phyloP scores from a whole-genome alignment of 306 rosid genomes.

The Medicago truncatula region MtrunA17r5.0-ANR NC_053047.1:853501-854000 shows the following conservation, averaged over 20 bases:
- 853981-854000: neutral
- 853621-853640: neutral
- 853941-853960: neutral
- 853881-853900: neutral
- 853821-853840: slow-evolving; percentile 11
- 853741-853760: neutral
- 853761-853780: neutral
- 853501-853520: too few relatives aligned
- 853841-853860: slow-evolving; percentile 2
- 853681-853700: neutral
- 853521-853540: too few relatives aligned
- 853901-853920: slow-evolving; percentile 9
- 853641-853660: neutral
- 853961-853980: too few relatives aligned
- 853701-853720: slow-evolving; percentile 17
- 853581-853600: neutral
- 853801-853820: neutral
- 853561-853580: neutral
- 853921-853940: neutral
- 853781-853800: neutral
- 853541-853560: neutral
- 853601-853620: neutral
- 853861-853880: slow-evolving; percentile 8
- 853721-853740: neutral
- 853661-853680: slow-evolving; percentile 19